A percentile compares a stretch with the other conserved stretches of the same genome.
These are phyloP conservation scores for Sparassis latifolia DNA, from an alignment of 1,284 basidiomycete genomes.

Conservation along the genomic window DNA sequence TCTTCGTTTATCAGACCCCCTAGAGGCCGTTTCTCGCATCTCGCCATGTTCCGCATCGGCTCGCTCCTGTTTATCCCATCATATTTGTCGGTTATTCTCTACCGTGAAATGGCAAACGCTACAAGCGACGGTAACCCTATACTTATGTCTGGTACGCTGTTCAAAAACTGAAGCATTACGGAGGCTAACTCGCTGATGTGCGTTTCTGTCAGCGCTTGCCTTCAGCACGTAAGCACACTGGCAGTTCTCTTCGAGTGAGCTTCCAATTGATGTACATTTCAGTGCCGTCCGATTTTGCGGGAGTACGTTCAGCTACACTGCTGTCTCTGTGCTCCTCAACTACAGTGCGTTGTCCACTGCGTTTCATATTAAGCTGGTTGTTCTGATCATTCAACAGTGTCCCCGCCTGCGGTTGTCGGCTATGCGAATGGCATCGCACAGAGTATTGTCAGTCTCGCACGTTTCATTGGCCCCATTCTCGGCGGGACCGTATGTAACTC, in stretches of 20 bases:
- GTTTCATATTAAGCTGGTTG: background rate
- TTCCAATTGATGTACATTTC: conserved; percentile 2
- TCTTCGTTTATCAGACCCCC: conserved; percentile 38
- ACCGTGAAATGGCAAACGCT: conserved; percentile 58
- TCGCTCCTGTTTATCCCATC: conserved; percentile 73
- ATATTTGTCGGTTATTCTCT: conserved; percentile 67
- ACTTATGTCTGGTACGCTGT: conserved; percentile 60
- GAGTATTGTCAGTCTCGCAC: conserved; percentile 76
- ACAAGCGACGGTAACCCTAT: conserved; percentile 57
- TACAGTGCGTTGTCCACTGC: conserved; percentile 51
- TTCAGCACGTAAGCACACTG: conserved; percentile 59
- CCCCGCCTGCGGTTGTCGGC: conserved; percentile 69
- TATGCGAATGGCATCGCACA: conserved; percentile 79
- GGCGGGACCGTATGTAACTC: conserved; percentile 59
- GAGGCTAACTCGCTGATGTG: background rate
- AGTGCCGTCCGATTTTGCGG: conserved; percentile 75
- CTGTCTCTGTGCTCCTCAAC: conserved; percentile 73
- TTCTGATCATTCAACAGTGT: conserved; percentile 43
- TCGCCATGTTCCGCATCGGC: conserved; percentile 80
- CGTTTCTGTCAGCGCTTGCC: conserved; percentile 41
- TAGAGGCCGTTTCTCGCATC: conserved; percentile 74
- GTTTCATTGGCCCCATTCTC: conserved; percentile 73
- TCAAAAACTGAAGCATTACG: background rate
- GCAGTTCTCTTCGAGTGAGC: background rate
- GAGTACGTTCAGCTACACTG: conserved; percentile 71